A percentile compares a stretch with the other conserved stretches of the same genome.
These are phyloP conservation scores for Arxiozyma heterogenica DNA, from an alignment of 1,139 yeast genomes.

Conservation along the genomic window DNA sequence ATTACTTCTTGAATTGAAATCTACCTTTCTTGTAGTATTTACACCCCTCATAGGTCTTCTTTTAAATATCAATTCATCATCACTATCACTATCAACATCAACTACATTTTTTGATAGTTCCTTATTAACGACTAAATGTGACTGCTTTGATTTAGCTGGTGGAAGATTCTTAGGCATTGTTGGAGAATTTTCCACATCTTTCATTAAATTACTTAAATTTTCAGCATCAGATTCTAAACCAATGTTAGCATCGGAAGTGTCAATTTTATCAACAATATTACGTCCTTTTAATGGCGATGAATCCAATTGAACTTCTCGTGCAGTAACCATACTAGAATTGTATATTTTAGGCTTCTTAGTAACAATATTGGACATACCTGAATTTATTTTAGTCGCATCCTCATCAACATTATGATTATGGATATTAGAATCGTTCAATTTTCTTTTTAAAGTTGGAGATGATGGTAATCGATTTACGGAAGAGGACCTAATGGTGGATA, in stretches of 20 bases:
- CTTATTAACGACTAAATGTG: not conserved
- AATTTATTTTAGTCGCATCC: not conserved
- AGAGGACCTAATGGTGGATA: slow-evolving; percentile 8
- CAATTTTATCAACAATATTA: not conserved
- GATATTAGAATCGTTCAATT: not conserved
- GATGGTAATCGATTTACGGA: slow-evolving; percentile 10
- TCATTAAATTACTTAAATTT: slow-evolving; percentile 8
- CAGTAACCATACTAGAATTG: not conserved
- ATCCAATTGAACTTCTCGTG: slow-evolving; percentile 12
- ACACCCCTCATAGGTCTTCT: slow-evolving; percentile 31
- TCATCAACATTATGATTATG: not conserved
- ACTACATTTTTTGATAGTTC: slow-evolving; percentile 11
- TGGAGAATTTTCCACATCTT: slow-evolving; percentile 19
- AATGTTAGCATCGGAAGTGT: not conserved
- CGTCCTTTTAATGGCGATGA: slow-evolving; percentile 18
- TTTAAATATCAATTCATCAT: slow-evolving; percentile 48
- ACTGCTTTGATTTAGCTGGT: not conserved
- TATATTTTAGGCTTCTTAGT: slow-evolving; percentile 8
- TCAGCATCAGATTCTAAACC: slow-evolving; percentile 1
- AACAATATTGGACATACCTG: not conserved
- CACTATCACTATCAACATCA: slow-evolving; percentile 32
- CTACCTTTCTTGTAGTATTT: slow-evolving; percentile 31
- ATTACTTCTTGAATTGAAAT: slow-evolving; percentile 26
- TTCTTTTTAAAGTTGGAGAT: slow-evolving; percentile 11
- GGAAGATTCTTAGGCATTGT: slow-evolving; percentile 8